Evolutionary conservation across 148 eudicot genomes (phyloP), one percentile per base, ranked within the genome.

Genomic region (Heliosperma pusillum): DNA sequence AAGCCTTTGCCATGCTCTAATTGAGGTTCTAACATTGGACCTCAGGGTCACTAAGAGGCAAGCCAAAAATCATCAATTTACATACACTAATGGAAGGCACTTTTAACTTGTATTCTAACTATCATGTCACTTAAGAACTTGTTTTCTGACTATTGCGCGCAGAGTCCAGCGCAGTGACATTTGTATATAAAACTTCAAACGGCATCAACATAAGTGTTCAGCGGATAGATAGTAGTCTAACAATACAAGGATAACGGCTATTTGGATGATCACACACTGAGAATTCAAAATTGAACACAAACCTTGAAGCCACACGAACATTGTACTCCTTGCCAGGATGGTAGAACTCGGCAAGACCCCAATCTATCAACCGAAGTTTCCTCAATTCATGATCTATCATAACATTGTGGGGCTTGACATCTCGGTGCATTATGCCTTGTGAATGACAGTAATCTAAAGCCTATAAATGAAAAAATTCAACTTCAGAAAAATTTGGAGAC

Each of bases 261-360:
- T 30, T 10, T 60, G 68, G 61, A 58, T 40, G 2, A 61, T 30
- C 42, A 55, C 0, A 64, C 42, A 27, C 30, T 33, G 30, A 10
- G 11, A 73, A 30, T 59, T 66, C 36, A 6, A 69, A 72, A 47
- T 57, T 70, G 82, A 88, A 90, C 90, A 26, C 71, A 69, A 82
- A 90, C 96, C 98, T 87, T 63, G 98, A 93, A 76, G 97, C 97
- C 47, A 93, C 98, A 68, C 98, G 98, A 40, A 93, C 98, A 83
- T 93, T 91, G 76, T 93, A 93, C 79, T 93, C 98, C 85, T 93
- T 88, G 79, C 89, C 97, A 53, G 98, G 98, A 71, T 93, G 98
- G 77, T 93, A 93, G 79, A 93, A 93, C 79, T 93, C 98, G 19
- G 98, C 98, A 64, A 93, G 97, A 74, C 98, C 98, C 98, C 98